Evolutionary conservation across 2,329 filamentous ascomycete genomes (phyloP).

Genomic region (Clonostachys chloroleuca): DNA sequence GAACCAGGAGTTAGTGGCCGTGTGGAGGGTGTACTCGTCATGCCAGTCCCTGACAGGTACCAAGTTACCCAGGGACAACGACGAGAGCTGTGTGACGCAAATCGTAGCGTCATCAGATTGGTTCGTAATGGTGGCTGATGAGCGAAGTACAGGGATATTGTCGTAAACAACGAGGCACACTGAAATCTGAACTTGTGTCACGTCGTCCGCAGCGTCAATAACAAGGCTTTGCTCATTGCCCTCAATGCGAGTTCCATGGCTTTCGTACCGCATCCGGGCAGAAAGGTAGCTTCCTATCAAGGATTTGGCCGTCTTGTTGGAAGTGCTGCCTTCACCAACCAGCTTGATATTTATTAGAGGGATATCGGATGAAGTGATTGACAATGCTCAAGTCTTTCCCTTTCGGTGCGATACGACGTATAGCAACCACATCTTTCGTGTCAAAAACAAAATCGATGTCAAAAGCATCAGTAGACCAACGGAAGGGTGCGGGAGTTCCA

Average conservation of each 20-base stretch:
- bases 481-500: too few relatives aligned
- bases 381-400: too few relatives aligned
- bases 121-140: slow-evolving; percentile 13
- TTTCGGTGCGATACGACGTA: too few relatives aligned
- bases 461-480: too few relatives aligned
- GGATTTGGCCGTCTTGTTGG: slow-evolving; percentile 15
- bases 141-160: slow-evolving; percentile 9
- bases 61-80: slow-evolving; percentile 12
- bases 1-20: slow-evolving; percentile 21
- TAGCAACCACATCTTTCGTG: too few relatives aligned
- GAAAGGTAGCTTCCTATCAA: slow-evolving; percentile 15
- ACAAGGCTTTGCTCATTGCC: slow-evolving; percentile 4
- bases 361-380: background rate
- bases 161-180: slow-evolving; percentile 12
- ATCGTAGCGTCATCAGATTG: background rate
- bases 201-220: slow-evolving; percentile 8
- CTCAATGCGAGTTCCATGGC: slow-evolving; percentile 5
- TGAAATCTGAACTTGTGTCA: slow-evolving; percentile 8
- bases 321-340: slow-evolving; percentile 13
- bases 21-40: slow-evolving; percentile 12
- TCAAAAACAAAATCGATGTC: too few relatives aligned
- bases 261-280: slow-evolving; percentile 12
- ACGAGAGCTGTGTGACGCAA: slow-evolving; percentile 12
- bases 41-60: slow-evolving; percentile 10
- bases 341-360: slow-evolving; percentile 14